Base-by-base conservation (phyloP, 306 rosid species). In the Quercus aquifolioides region DNA sequence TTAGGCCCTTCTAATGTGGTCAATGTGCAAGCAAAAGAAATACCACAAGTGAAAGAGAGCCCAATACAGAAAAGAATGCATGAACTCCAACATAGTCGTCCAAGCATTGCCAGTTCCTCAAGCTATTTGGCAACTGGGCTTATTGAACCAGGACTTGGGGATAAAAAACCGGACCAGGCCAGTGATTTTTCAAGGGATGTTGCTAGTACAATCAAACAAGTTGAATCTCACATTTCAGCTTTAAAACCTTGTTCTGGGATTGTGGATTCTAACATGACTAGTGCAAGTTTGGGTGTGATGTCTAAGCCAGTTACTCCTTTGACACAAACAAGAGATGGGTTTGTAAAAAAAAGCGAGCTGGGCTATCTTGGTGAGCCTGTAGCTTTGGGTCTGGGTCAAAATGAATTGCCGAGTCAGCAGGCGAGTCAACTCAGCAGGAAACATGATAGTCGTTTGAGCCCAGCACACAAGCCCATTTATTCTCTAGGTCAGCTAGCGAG, bases 151-250 rank as follows among this genome's bases (percentile, higher is more conserved):
- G 74, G 64, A 58, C 18, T 41, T 64, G 78, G 25, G 43, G 14
- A 25, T 20, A 18, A 35, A 55, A 73, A 6, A 30, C 69, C 4
- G 2, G 80, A 74, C 18, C 84, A 85, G 73, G 77, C 62, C 19
- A 84, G 62, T 60, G 84, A 83, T 76, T 85, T 90, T 46, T 78
- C 91, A 5, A 76, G 79, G 54, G 92, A 86, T 14, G 76, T 92
- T 43, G 63, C 80, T 30, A 76, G 78, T 64, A 79, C 90, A 55
- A 84, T 94, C 28, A 76, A 84, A 74, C 83, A 85, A 83, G 83
- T 92, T 33, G 96, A 94, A 74, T 88, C 87, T n/a, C 88, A 83
- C 46, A 84, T 94, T 82, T 60, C 85, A 84, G 86, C 92, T 73
- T 64, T 85, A 80, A 88, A 92, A 79, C 81, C 72, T 81, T 81